Evolutionary conservation across 2,329 filamentous ascomycete genomes (phyloP).

Genomic region (Aureobasidium sp.): DNA sequence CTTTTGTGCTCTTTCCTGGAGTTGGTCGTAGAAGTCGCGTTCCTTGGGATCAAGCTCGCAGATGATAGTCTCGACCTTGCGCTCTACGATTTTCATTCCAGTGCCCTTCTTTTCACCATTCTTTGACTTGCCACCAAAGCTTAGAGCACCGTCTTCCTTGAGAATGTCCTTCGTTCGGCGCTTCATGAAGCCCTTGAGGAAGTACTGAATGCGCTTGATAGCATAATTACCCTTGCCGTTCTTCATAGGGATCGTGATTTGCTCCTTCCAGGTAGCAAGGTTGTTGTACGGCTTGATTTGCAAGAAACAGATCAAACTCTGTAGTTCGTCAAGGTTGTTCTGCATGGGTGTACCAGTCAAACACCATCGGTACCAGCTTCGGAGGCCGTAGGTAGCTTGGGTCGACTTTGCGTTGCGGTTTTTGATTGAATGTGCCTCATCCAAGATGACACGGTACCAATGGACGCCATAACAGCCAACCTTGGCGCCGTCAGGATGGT

Average conservation of each 20-base stretch:
- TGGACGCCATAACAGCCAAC: slow-evolving; percentile 83
- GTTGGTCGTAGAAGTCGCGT: slow-evolving; percentile 73
- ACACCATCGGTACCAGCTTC: slow-evolving; percentile 89
- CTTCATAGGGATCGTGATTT: slow-evolving; percentile 85
- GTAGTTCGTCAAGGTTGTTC: slow-evolving; percentile 93
- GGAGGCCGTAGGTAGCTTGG: slow-evolving; percentile 79
- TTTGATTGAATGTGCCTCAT: slow-evolving; percentile 97
- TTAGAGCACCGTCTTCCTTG: slow-evolving; percentile 75
- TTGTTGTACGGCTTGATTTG: slow-evolving; percentile 88
- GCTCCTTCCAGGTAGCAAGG: slow-evolving; percentile 77
- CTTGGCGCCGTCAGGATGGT: slow-evolving; percentile 52
- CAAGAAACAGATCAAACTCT: slow-evolving; percentile 87
- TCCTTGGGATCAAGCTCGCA: slow-evolving; percentile 75
- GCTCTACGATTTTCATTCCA: slow-evolving; percentile 84
- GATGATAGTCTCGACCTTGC: slow-evolving; percentile 75
- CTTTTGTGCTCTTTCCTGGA: slow-evolving; percentile 78
- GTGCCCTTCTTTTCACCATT: slow-evolving; percentile 49
- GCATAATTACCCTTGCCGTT: slow-evolving; percentile 83
- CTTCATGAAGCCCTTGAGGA: slow-evolving; percentile 94
- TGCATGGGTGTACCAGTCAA: slow-evolving; percentile 95
- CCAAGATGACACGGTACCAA: slow-evolving; percentile 93
- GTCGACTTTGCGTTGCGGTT: slow-evolving; percentile 95
- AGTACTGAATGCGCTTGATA: slow-evolving; percentile 75
- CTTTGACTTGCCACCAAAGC: slow-evolving; percentile 62
- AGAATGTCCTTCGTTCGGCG: slow-evolving; percentile 96